These are phyloP conservation scores for Conringia planisiliqua DNA, from an alignment of 345 rosid genomes.

Conservation along the genomic window DNA sequence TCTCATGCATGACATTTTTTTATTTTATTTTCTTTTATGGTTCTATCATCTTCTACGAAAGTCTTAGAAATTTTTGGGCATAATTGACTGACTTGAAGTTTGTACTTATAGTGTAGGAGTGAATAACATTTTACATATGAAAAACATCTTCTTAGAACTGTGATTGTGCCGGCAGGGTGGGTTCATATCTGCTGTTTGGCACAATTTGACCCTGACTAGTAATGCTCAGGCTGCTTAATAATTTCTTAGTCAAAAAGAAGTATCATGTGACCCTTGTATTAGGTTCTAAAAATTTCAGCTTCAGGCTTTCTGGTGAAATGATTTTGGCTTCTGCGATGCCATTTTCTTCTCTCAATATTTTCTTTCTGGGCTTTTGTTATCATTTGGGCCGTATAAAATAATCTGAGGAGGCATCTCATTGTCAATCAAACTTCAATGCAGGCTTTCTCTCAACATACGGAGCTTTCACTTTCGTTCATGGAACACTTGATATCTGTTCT, in stretches of 20 bases:
- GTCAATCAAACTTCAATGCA: conserved; percentile 30
- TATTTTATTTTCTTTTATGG: background rate
- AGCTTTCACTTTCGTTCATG: conserved; percentile 70
- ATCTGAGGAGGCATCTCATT: background rate
- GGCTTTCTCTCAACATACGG: conserved; percentile 84
- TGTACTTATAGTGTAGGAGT: background rate
- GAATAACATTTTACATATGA: background rate
- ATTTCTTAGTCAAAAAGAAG: background rate
- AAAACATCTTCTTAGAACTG: background rate
- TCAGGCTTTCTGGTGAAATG: background rate
- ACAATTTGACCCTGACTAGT: conserved; percentile 1
- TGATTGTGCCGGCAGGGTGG: background rate
- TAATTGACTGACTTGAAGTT: background rate
- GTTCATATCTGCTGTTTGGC: conserved; percentile 1
- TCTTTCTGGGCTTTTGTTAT: background rate
- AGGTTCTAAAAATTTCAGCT: background rate
- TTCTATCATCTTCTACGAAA: background rate
- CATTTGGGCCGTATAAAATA: background rate
- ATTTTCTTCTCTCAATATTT: background rate
- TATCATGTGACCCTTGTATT: background rate
- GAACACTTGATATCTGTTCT: conserved; percentile 76
- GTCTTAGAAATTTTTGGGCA: background rate
- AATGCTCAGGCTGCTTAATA: background rate
- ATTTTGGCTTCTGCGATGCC: background rate
- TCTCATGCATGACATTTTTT: background rate